Evolutionary conservation across 345 rosid genomes (phyloP).

Genomic region (Turritis glabra): DNA sequence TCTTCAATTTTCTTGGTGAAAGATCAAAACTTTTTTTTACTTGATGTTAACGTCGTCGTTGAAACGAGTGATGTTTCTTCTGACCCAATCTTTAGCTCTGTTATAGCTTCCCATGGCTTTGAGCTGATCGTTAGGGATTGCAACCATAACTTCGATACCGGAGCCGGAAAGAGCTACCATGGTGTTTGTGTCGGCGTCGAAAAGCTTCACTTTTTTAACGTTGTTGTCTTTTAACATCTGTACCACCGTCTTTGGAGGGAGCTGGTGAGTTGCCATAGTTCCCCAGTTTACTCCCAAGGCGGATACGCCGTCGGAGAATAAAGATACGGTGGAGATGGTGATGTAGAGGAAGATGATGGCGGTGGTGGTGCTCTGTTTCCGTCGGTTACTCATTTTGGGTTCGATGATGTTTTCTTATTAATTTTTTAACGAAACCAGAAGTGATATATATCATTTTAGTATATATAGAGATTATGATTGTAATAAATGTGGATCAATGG

Average conservation of each 20-base stretch:
- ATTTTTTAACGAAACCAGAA: no score
- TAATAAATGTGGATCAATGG: constrained; percentile 26
- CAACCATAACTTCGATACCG: constrained; percentile 89
- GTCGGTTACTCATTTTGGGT: constrained; percentile 15
- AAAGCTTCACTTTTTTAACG: constrained; percentile 79
- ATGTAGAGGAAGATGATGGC: constrained; percentile 7
- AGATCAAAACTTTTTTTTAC: constrained; percentile 41
- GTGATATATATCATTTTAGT: no score
- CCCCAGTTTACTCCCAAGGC: constrained; percentile 91
- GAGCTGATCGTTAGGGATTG: constrained; percentile 88
- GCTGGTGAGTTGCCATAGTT: constrained; percentile 63
- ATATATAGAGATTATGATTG: neutral
- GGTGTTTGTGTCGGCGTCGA: constrained; percentile 66
- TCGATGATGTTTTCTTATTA: no score
- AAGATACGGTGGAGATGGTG: constrained; percentile 3
- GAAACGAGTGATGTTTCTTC: constrained; percentile 63
- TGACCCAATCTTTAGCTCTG: constrained; percentile 71
- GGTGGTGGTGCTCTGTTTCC: constrained; percentile 12
- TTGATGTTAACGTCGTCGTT: constrained; percentile 72
- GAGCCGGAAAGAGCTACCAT: constrained; percentile 75
- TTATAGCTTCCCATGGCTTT: constrained; percentile 52
- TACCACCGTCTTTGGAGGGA: constrained; percentile 72
- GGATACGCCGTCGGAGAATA: constrained; percentile 12
- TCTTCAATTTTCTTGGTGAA: neutral
- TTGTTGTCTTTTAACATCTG: constrained; percentile 81